Base-by-base conservation (phyloP, 495 filamentous ascomycete species). In the Aspergillus saccharolyticus region DNA sequence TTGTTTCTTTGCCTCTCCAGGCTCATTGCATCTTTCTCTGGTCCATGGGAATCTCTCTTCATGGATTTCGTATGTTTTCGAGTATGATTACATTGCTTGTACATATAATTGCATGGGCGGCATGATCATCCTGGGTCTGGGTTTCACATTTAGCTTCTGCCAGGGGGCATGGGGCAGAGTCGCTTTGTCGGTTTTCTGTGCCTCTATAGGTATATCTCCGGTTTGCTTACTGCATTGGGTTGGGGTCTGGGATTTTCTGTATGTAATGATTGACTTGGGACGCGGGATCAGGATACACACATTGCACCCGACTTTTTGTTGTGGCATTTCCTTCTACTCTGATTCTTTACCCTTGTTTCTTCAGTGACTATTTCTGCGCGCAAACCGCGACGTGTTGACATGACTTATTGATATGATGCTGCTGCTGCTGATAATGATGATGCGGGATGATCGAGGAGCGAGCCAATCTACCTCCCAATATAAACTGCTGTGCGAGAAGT, bases 71-170 rank as follows among this genome's bases (percentile, higher is more conserved):
- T 17, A 12, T 50, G 22, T 50, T 10, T 46, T 56, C 42, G 56
- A 59, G 52, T 16, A 60, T 51, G 46, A 56, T 48, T 62, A 52
- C 54, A 53, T 62, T 62, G 57, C 51, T 54, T 67, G 65, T 66
- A 66, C 58, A 64, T 67, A 67, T 67, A 64, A 60, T 67, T 51
- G 61, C 64, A 67, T 67, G 58, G 65, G 59, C 46, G 61, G 61
- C 61, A 63, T 47, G 64, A 52, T 56, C 57, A 53, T 59, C 53
- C 55, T 56, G 48, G 50, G 53, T 39, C 30, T 54, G 54, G 19
- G 53, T 61, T 55, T 49, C 51, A 9, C 12, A 33, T 55, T 61
- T 52, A 5, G 45, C 47, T 52, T 55, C 39, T 51, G 53, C 28
- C 47, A 21, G 28, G 48, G 20, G 52, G 50, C 28, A 45, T 52